These are phyloP conservation scores for Xylaria sp. DNA, from an alignment of 2,329 filamentous ascomycete genomes.

Conservation along the genomic window DNA sequence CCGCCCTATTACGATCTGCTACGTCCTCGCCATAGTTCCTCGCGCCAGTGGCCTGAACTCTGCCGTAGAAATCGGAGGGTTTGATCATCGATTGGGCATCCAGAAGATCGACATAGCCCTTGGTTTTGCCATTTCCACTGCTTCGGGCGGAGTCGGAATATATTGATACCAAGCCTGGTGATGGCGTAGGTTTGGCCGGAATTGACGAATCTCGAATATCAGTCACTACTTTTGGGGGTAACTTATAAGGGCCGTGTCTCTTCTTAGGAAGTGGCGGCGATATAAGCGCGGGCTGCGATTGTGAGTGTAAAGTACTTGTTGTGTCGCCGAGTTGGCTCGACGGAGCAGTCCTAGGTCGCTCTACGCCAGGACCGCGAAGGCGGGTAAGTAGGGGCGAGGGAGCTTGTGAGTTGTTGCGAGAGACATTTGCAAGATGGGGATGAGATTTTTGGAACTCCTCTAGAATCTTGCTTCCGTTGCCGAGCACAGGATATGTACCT, in stretches of 20 bases:
- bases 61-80: slow-evolving; percentile 59
- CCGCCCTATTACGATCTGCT: slow-evolving; percentile 66
- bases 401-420: slow-evolving; percentile 42
- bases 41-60: slow-evolving; percentile 61
- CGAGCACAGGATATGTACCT: slow-evolving; percentile 55
- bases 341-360: slow-evolving; percentile 54
- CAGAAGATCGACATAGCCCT: slow-evolving; percentile 62
- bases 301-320: slow-evolving; percentile 33
- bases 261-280: slow-evolving; percentile 40
- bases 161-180: slow-evolving; percentile 42
- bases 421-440: slow-evolving; percentile 43
- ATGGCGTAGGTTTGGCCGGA: slow-evolving; percentile 36
- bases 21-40: slow-evolving; percentile 72
- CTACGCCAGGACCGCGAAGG: slow-evolving; percentile 43
- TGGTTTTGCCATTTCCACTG: slow-evolving; percentile 41
- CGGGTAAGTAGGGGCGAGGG: slow-evolving; percentile 48
- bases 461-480: slow-evolving; percentile 54
- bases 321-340: slow-evolving; percentile 34
- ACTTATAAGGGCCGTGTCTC: slow-evolving; percentile 44
- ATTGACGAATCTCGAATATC: slow-evolving; percentile 26
- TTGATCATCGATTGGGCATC: slow-evolving; percentile 66
- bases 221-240: slow-evolving; percentile 41
- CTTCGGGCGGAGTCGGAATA: slow-evolving; percentile 51
- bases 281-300: slow-evolving; percentile 9
- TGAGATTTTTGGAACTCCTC: slow-evolving; percentile 52